phyloP scores from a whole-genome alignment of 1,139 yeast genomes.

The Saccharomyces uvarum region DNA sequence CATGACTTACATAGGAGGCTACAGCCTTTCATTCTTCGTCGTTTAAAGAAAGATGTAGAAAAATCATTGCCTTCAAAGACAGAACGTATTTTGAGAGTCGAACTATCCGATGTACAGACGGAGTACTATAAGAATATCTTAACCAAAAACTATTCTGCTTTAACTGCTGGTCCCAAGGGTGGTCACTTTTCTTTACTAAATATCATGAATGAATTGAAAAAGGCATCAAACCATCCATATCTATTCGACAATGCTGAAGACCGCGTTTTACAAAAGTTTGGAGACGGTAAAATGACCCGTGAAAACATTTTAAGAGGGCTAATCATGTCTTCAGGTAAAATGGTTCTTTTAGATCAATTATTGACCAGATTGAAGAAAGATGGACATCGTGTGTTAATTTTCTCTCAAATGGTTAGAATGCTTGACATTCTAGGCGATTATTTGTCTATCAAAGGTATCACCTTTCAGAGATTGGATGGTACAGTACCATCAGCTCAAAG shows the following conservation, averaged over 20 bases:
- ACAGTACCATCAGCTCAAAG: conserved; percentile 92
- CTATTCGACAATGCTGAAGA: conserved; percentile 90
- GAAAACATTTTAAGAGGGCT: conserved; percentile 81
- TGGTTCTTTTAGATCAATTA: conserved; percentile 89
- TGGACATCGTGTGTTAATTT: conserved; percentile 91
- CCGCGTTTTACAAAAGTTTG: conserved; percentile 58
- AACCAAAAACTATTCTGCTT: conserved; percentile 83
- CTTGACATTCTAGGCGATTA: conserved; percentile 93
- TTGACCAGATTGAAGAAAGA: conserved; percentile 77
- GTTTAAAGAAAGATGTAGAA: conserved; percentile 94
- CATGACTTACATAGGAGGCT: conserved; percentile 74
- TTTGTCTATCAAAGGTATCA: conserved; percentile 78
- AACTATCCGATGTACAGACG: conserved; percentile 88
- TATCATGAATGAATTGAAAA: conserved; percentile 90
- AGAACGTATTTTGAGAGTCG: conserved; percentile 90
- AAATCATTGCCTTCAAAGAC: conserved; percentile 92
- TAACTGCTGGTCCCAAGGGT: conserved; percentile 74
- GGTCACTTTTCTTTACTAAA: conserved; percentile 81
- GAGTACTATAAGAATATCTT: conserved; percentile 89
- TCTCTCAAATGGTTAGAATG: conserved; percentile 96
- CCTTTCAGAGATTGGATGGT: conserved; percentile 91
- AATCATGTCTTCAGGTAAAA: conserved; percentile 96
- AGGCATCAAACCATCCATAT: conserved; percentile 96
- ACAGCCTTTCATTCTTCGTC: conserved; percentile 85
- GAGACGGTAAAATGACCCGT: conserved; percentile 51